Evolutionary conservation across 2,329 filamentous ascomycete genomes (phyloP).

Genomic region (Cladosporium colombiae): DNA sequence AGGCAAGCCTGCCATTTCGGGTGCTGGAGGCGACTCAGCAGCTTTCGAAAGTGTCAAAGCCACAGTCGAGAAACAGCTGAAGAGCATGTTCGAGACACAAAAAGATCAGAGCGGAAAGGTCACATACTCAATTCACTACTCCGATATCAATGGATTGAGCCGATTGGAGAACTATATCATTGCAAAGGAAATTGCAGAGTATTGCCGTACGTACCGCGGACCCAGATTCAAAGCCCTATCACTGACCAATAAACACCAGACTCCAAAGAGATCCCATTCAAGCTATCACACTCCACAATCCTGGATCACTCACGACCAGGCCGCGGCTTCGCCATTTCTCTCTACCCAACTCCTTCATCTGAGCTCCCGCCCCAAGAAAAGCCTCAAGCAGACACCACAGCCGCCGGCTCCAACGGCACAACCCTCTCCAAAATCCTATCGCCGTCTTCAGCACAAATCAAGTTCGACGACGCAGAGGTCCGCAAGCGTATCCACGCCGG

Average conservation of each 20-base stretch:
- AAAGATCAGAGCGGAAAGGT: conserved; percentile 24
- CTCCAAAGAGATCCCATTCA: conserved; percentile 33
- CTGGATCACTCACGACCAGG: conserved; percentile 33
- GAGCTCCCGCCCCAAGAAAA: conserved; percentile 32
- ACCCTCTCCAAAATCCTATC: conserved; percentile 19
- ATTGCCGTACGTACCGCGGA: not conserved
- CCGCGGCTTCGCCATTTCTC: conserved; percentile 38
- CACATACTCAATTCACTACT: conserved; percentile 38
- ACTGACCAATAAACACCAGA: conserved; percentile 26
- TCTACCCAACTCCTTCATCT: conserved; percentile 31
- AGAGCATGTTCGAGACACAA: conserved; percentile 31
- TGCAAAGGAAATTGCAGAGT: conserved; percentile 30
- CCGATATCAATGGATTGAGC: conserved; percentile 40
- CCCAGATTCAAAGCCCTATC: not conserved
- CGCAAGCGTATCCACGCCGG: conserved; percentile 34
- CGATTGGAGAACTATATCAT: conserved; percentile 41
- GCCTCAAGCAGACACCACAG: conserved; percentile 27
- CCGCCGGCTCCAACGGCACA: conserved; percentile 10
- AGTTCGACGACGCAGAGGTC: conserved; percentile 33
- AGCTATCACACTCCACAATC: conserved; percentile 38
- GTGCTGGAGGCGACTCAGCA: conserved; percentile 27
- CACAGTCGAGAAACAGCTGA: conserved; percentile 35
- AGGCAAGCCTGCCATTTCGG: conserved; percentile 33
- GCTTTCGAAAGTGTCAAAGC: conserved; percentile 37
- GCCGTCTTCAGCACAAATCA: conserved; percentile 18